Evolutionary conservation across 108 stramenopile species (phyloP), one percentile per base, ranked within the genome.

Genomic region (Stephanodiscus minutulus): DNA sequence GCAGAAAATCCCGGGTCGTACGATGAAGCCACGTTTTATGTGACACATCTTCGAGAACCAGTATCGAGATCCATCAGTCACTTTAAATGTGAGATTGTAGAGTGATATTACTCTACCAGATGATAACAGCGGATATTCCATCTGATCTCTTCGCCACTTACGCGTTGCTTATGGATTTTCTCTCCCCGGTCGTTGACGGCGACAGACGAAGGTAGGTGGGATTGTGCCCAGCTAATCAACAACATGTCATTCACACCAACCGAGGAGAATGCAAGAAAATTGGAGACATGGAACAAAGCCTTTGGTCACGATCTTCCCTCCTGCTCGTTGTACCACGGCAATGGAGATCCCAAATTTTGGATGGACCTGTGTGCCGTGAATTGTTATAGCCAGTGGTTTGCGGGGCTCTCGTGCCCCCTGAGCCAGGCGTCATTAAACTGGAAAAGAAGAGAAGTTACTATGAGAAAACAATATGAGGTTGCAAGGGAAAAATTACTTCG

Each of bases 1-100:
- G 66, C 66, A 57, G 77, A 78, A 54, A 64, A 71, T 21, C 77
- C 77, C 0, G 77, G 70, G 2, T 63, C 64, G 0, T 11, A 29
- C 20, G 75, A 77, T 0, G 70, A 59, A 3, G 64, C 62, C 44
- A 81, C 80, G 24, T 77, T 81, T 59, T 81, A 81, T 46, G 76
- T 81, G 17, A 75, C 79, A 18, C 69, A 77, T 60, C 2, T 81
- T 6, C 27, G 75, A 55, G 75, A 81, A 35, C 79, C 79, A 22
- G 56, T 72, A 4, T 36, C 60, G 25, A 49, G 71, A 52, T 53
- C 61, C 47, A 52, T 72, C 31, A 72, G 71, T 55, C 71, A 72
- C 54, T 72, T 72, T 52, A 72, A 63, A 39, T 72, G 66, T 24
- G 66, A n/a, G n/a, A n/a, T n/a, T n/a, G n/a, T n/a, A n/a, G n/a